Percentiles rank a stretch among this genome's conserved stretches.
phyloP scores from a whole-genome alignment of 306 rosid genomes.

The Ormosia emarginata region DNA sequence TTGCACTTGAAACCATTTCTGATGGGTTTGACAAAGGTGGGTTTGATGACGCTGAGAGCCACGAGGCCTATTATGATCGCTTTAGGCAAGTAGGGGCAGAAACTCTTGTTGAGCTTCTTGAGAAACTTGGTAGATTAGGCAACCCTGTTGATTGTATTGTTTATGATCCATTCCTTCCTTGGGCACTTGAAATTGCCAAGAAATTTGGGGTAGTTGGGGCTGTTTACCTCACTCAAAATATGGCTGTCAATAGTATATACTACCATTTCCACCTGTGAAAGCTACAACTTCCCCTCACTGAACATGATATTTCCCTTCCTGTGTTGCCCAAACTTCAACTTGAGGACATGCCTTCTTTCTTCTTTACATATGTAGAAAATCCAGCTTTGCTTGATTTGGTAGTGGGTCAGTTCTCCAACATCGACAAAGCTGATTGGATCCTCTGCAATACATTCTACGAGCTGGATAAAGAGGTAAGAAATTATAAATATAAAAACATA shows the following conservation, averaged over 20 bases:
- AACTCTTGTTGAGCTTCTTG: not conserved
- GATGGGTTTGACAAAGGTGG: constrained; percentile 10
- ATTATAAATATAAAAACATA: too few species aligned
- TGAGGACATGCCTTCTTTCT: constrained; percentile 25
- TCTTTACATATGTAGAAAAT: not conserved
- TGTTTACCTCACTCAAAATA: constrained; percentile 20
- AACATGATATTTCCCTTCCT: constrained; percentile 4
- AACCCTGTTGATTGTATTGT: constrained; percentile 20
- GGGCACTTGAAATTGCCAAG: constrained; percentile 22
- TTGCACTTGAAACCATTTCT: constrained; percentile 20
- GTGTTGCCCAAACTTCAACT: not conserved
- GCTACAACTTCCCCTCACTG: not conserved
- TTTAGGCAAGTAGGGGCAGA: constrained; percentile 8
- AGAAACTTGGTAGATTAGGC: not conserved
- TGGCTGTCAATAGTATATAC: not conserved
- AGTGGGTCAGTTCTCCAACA: constrained; percentile 13
- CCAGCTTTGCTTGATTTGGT: not conserved
- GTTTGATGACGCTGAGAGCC: not conserved
- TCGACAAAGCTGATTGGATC: constrained; percentile 27
- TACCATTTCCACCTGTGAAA: constrained; percentile 6
- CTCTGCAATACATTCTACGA: constrained; percentile 20
- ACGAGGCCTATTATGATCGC: not conserved
- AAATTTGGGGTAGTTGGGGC: constrained; percentile 13
- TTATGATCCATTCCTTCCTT: constrained; percentile 11
- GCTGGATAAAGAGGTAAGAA: constrained; percentile 4